Conservation (phyloP, 257 asterid species). For the Anisodus tanguticus region DNA sequence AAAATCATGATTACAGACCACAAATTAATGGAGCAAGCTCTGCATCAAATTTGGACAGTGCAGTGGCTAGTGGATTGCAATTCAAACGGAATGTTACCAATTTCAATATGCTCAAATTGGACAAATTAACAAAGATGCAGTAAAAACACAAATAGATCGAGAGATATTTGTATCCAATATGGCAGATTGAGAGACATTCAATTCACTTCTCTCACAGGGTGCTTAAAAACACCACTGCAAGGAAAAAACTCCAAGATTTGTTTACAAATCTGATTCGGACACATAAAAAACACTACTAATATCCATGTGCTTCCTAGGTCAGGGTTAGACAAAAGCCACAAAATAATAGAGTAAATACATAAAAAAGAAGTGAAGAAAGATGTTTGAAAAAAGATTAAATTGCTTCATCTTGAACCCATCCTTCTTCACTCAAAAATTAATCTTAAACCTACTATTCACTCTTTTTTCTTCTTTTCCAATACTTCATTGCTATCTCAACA, state of each 20-base stretch:
- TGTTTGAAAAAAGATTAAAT: constrained; percentile 27
- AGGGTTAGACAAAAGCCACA: neutral
- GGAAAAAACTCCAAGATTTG: constrained; percentile 33
- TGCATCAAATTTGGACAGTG: too few relatives aligned
- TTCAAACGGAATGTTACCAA: neutral
- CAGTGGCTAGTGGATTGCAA: neutral
- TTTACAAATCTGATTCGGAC: neutral
- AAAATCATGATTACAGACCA: neutral
- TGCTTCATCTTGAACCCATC: constrained; percentile 39
- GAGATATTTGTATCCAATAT: neutral
- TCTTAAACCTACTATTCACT: neutral
- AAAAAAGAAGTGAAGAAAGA: neutral
- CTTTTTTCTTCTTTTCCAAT: neutral
- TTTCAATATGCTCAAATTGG: neutral
- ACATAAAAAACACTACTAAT: neutral
- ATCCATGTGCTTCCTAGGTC: constrained; percentile 16
- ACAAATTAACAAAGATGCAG: neutral
- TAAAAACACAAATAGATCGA: neutral
- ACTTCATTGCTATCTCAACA: neutral
- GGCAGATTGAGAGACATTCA: neutral
- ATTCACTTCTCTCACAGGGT: constrained; percentile 33
- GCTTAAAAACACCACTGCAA: constrained; percentile 41
- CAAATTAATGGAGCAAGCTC: neutral
- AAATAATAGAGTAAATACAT: neutral
- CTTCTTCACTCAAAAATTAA: constrained; percentile 21